A percentile compares a stretch with the other conserved stretches of the same genome.
phyloP scores from a whole-genome alignment of 2,329 filamentous ascomycete species.

The Helicocarpus griseus region DNA sequence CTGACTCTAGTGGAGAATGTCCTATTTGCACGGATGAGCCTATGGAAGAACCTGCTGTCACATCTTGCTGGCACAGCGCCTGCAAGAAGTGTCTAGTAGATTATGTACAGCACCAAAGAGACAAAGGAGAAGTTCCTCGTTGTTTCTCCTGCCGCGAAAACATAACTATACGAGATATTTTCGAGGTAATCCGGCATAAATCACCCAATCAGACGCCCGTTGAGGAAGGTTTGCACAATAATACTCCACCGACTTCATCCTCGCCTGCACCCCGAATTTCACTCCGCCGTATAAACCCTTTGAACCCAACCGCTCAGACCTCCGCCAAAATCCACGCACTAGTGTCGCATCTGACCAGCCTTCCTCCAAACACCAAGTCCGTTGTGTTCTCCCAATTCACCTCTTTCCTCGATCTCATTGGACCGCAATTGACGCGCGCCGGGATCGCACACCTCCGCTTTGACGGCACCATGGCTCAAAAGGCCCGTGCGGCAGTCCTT shows the following conservation, averaged over 20 bases:
- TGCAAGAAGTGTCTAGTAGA: slow-evolving; percentile 89
- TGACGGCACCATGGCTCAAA: slow-evolving; percentile 83
- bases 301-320: slow-evolving; percentile 48
- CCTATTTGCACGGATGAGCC: slow-evolving; percentile 92
- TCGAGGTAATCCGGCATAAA: slow-evolving; percentile 73
- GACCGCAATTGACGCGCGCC: slow-evolving; percentile 62
- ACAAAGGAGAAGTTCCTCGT: slow-evolving; percentile 63
- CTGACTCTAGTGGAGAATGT: slow-evolving; percentile 80
- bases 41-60: slow-evolving; percentile 90
- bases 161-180: slow-evolving; percentile 75
- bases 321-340: slow-evolving; percentile 84
- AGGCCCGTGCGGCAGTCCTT: slow-evolving; percentile 69
- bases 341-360: slow-evolving; percentile 60
- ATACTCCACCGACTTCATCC: slow-evolving; percentile 27
- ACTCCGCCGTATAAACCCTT: slow-evolving; percentile 50
- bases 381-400: slow-evolving; percentile 98
- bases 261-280: slow-evolving; percentile 43
- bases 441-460: slow-evolving; percentile 76
- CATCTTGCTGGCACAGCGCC: slow-evolving; percentile 93
- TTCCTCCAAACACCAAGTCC: slow-evolving; percentile 68
- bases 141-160: slow-evolving; percentile 87
- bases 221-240: slow-evolving; percentile 29
- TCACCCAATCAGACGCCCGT: slow-evolving; percentile 35
- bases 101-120: slow-evolving; percentile 78
- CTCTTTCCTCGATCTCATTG: slow-evolving; percentile 85